Evolutionary conservation across 352 stramenopile genomes (phyloP), one percentile per base, ranked within the genome.

Genomic region (Pythium folliculosum): DNA sequence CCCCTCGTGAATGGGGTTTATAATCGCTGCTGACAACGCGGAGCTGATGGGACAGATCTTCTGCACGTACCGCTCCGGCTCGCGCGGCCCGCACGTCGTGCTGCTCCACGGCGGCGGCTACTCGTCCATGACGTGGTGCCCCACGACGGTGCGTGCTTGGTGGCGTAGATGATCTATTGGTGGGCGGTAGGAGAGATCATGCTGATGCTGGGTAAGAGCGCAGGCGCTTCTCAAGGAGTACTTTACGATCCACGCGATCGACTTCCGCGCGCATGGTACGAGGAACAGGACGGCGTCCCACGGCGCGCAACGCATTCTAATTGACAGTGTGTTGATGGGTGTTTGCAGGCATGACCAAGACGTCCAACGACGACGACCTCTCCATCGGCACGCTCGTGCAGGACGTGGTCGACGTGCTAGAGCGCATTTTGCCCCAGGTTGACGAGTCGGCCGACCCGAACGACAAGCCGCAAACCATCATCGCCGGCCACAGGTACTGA

Each of bases 41-140:
- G 43, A 48, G 0, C 44, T 50, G 6, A 27, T 50, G 19, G 19
- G n/a, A 19, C n/a, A 96, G 89, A 77, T 81, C 37, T 97, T 96
- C 67, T 77, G 86, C 30, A 84, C 88, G 54, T 97, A 96, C 69
- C 72, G 72, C 40, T 82, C 86, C 38, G 89, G 89, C 25, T 80
- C 69, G 16, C 49, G 79, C 40, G 88, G 88, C 10, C 85, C 88
- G 19, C 78, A 92, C 53, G 69, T 96, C 27, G 82, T 97, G 51
- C 72, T 95, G 60, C 74, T 97, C 48, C 89, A 97, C 63, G 89
- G 89, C 44, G 88, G 83, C 21, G 89, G 89, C 60, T 93, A 94
- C 73, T 91, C 85, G 23, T 91, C 83, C 54, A 90, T 97, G 77
- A 95, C 87, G 54, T 97, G 88, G 84, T 87, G 83, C 61, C 74